A percentile compares a stretch with the other conserved stretches of the same genome.
Conservation (phyloP, 345 rosid genomes). For the Iberis pinnata region DNA sequence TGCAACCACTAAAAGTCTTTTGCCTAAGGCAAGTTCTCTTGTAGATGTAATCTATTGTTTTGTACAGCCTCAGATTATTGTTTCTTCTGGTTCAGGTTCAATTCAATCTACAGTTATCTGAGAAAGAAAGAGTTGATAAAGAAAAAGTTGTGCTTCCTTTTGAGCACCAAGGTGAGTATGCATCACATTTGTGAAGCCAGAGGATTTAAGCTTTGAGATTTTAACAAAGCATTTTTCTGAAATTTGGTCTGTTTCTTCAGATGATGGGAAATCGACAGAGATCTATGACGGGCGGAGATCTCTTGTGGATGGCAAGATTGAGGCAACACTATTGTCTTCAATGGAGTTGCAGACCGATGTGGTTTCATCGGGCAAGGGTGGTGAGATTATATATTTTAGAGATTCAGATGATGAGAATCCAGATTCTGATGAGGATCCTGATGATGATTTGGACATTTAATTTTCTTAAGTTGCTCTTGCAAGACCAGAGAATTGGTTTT, state of each 20-base stretch:
- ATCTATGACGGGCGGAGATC: constrained; percentile 81
- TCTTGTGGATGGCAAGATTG: constrained; percentile 34
- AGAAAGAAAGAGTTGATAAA: constrained; percentile 66
- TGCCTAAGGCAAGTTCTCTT: constrained; percentile 59
- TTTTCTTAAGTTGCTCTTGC: not conserved
- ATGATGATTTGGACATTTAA: constrained; percentile 86
- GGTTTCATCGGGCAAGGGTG: constrained; percentile 37
- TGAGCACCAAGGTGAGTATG: constrained; percentile 79
- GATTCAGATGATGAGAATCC: constrained; percentile 96
- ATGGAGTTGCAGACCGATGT: constrained; percentile 31
- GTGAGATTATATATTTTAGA: constrained; percentile 74
- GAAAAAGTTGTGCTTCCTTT: constrained; percentile 90
- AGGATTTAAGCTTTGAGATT: not conserved
- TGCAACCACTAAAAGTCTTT: constrained; percentile 40
- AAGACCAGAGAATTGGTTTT: not conserved
- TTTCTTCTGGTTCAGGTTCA: constrained; percentile 56
- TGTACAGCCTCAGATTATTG: constrained; percentile 6
- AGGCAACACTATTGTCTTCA: constrained; percentile 25
- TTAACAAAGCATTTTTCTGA: not conserved
- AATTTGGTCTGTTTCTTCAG: constrained; percentile 29
- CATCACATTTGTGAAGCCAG: not conserved
- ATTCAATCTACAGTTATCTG: constrained; percentile 67
- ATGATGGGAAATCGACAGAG: constrained; percentile 60
- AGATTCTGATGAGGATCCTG: constrained; percentile 96
- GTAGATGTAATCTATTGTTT: not conserved